phyloP scores from a whole-genome alignment of 768 basidiomycete species.

The Serendipita sp. region DNA sequence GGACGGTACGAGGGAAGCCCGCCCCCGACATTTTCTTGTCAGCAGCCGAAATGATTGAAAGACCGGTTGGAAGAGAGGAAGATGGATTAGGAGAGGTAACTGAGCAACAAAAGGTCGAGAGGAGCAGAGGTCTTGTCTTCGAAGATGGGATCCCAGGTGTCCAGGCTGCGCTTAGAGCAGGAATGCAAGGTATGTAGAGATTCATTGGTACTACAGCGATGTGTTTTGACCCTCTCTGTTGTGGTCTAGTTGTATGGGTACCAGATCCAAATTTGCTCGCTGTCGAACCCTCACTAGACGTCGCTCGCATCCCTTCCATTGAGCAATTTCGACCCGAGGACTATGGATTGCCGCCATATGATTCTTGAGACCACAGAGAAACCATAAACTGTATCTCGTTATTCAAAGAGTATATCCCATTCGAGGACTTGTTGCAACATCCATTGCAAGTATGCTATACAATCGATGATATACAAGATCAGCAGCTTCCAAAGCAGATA shows the following conservation, averaged over 20 bases:
- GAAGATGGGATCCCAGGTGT: constrained; percentile 70
- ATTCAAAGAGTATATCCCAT: too few relatives aligned
- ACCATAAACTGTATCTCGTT: too few relatives aligned
- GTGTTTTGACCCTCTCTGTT: neutral
- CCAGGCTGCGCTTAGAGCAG: constrained; percentile 66
- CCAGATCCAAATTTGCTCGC: constrained; percentile 55
- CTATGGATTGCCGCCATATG: constrained; percentile 70
- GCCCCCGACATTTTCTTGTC: constrained; percentile 66
- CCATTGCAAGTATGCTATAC: too few relatives aligned
- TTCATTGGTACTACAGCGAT: neutral
- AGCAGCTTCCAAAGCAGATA: too few relatives aligned
- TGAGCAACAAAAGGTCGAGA: constrained; percentile 25
- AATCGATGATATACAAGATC: too few relatives aligned
- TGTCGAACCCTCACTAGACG: constrained; percentile 27
- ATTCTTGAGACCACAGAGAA: neutral
- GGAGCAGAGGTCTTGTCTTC: constrained; percentile 56
- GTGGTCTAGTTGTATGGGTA: constrained; percentile 60
- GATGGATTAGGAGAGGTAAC: constrained; percentile 16
- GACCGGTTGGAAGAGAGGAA: constrained; percentile 35
- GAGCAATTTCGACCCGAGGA: constrained; percentile 64
- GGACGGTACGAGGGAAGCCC: constrained; percentile 43
- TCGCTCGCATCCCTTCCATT: constrained; percentile 43
- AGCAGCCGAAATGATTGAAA: constrained; percentile 47
- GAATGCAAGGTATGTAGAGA: constrained; percentile 57
- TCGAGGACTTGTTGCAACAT: too few relatives aligned